Evolutionary conservation across 2,329 filamentous ascomycete genomes (phyloP), one percentile per base, ranked within the genome.

Genomic region (Fusarium oxysporum): DNA sequence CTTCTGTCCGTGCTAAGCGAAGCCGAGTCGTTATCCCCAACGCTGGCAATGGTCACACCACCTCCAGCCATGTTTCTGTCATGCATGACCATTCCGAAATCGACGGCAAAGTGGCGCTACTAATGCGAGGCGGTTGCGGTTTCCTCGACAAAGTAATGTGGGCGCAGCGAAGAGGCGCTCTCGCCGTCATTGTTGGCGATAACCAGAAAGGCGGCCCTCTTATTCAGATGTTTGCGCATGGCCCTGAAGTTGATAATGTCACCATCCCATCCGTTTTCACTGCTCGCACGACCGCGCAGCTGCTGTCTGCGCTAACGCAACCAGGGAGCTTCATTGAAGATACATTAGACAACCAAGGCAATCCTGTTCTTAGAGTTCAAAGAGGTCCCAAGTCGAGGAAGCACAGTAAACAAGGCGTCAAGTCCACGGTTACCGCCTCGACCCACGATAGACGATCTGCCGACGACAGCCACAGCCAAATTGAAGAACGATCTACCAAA

Each of bases 131-230:
- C 65, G 96, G 96, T 12, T 99, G 96, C 81, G 96, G 96, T 9
- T 99, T 99, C 81, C 83, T 98, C 68, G 96, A 98, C 80, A 99
- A 99, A 83, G 94, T 96, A 72, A 96, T 97, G 85, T 99, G 96
- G 96, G 94, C 93, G 17, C 96, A 99, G 81, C 89, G 95, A 69
- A 90, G 96, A 78, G 96, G 96, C 30, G 96, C 93, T 25, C 88
- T 95, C 67, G 96, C 94, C 40, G 86, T 99, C 68, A 97, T 99
- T 73, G 95, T 99, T 6, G 96, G 96, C 32, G 96, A 99, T 81
- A 93, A 98, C 81, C 92, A 93, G 65, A 93, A 93, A 69, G 96
- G 96, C 48, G 95, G 95, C 8, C 93, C 93, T 40, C 85, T 99
- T 69, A 93, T 98, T 56, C 96, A 97, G 76, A 99, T 99, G 96